Percentiles rank a stretch among this genome's conserved stretches.
Evolutionary conservation across 495 filamentous ascomycete species (phyloP).

Genomic region (Geopyxis carbonaria): DNA sequence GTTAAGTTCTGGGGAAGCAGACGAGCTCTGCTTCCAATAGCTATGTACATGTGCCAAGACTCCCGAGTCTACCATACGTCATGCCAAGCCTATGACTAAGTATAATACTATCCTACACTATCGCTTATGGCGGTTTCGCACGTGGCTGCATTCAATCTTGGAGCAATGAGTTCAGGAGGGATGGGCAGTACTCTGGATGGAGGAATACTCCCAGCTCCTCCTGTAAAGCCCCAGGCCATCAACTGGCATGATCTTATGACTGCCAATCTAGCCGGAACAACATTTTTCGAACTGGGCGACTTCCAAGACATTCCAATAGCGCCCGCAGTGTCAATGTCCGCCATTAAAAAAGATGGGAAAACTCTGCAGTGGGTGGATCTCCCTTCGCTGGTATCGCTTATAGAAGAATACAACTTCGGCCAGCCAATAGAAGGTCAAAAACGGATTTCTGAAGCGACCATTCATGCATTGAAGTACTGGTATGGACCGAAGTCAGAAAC

Average conservation of each 20-base stretch:
- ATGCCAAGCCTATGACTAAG: too few relatives aligned
- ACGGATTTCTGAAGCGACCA: neutral
- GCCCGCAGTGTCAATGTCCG: neutral
- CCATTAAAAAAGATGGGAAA: neutral
- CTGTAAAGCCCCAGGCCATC: neutral
- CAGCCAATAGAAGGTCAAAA: neutral
- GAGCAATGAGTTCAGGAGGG: neutral
- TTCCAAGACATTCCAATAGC: neutral
- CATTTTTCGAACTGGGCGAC: neutral
- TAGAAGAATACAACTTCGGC: neutral
- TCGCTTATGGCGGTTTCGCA: too few relatives aligned
- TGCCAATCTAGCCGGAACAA: neutral
- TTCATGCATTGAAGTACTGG: neutral
- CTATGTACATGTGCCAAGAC: too few relatives aligned
- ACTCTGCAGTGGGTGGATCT: neutral
- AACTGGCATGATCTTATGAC: neutral
- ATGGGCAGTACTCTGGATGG: neutral
- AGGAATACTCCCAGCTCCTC: neutral
- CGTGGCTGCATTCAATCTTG: neutral
- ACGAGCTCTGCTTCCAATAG: too few relatives aligned
- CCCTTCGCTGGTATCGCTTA: neutral
- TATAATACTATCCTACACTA: too few relatives aligned
- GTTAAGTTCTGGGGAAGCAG: too few relatives aligned
- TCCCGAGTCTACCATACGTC: too few relatives aligned
- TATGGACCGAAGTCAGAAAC: too few relatives aligned